Evolutionary conservation across 352 stramenopile genomes (phyloP).

Genomic region (Phytophthora podocarpi): DNA sequence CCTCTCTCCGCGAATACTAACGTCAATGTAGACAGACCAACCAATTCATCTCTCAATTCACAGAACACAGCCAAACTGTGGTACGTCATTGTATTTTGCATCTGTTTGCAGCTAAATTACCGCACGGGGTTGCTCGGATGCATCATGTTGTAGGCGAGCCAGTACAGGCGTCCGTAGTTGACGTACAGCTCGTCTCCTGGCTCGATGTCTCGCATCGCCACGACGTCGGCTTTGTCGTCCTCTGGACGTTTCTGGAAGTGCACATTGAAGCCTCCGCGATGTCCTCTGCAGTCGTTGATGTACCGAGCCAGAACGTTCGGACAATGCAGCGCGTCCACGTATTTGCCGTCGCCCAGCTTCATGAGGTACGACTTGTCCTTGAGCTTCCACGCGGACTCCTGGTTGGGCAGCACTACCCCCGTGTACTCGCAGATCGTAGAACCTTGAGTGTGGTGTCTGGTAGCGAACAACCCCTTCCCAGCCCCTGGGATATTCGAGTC

Average conservation of each 20-base stretch:
- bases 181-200: constrained; percentile 76
- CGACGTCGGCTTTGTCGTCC: constrained; percentile 54
- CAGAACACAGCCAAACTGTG: constrained; percentile 1
- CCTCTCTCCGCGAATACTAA: constrained; percentile 71
- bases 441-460: constrained; percentile 23
- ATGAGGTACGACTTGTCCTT: constrained; percentile 82
- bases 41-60: background rate
- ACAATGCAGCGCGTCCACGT: constrained; percentile 68
- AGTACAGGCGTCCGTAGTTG: constrained; percentile 86
- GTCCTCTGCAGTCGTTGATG: constrained; percentile 82
- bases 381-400: constrained; percentile 55
- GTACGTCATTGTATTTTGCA: constrained; percentile 13
- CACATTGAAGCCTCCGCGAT: constrained; percentile 69
- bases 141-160: constrained; percentile 78
- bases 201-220: constrained; percentile 64
- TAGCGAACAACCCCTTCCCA: constrained; percentile 61
- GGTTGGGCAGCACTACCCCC: constrained; percentile 42
- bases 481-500: constrained; percentile 56
- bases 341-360: constrained; percentile 76
- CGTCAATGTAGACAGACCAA: background rate
- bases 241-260: constrained; percentile 67
- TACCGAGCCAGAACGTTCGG: constrained; percentile 62
- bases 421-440: constrained; percentile 53
- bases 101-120: constrained; percentile 23
- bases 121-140: constrained; percentile 59